Evolutionary conservation across 1,284 basidiomycete genomes (phyloP).

Genomic region (Athelia sp.): DNA sequence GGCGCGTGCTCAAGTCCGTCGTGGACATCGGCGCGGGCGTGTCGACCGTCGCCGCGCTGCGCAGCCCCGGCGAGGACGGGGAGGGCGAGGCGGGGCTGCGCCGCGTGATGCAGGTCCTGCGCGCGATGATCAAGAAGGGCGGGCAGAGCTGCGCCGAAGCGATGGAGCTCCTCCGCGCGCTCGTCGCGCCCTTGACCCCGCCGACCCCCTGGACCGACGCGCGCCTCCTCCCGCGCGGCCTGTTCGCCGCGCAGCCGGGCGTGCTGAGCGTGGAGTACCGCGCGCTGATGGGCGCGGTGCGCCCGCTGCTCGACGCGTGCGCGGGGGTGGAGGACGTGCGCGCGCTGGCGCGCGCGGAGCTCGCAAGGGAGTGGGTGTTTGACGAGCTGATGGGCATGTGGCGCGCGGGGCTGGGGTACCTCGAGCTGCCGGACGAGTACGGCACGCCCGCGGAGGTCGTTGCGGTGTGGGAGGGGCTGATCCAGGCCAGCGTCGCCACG

Average conservation of each 20-base stretch:
- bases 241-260: constrained; percentile 57
- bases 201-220: constrained; percentile 37
- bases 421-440: constrained; percentile 34
- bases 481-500: constrained; percentile 30
- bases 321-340: constrained; percentile 47
- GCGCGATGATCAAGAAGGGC: constrained; percentile 50
- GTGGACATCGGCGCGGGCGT: constrained; percentile 60
- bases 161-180: constrained; percentile 42
- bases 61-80: too few species aligned
- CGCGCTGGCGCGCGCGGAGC: constrained; percentile 49
- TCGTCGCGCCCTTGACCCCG: constrained; percentile 31
- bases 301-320: constrained; percentile 46
- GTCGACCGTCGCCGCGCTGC: constrained; percentile 47
- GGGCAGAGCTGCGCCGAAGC: constrained; percentile 45
- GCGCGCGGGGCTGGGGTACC: constrained; percentile 40
- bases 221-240: constrained; percentile 45
- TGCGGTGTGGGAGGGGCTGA: constrained; percentile 36
- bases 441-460: constrained; percentile 34
- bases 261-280: constrained; percentile 55
- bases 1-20: constrained; percentile 46
- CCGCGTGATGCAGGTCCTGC: constrained; percentile 41
- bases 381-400: constrained; percentile 49
- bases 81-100: constrained; percentile 33
- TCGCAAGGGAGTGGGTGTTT: constrained; percentile 50
- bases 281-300: constrained; percentile 38